Conservation (phyloP, 768 basidiomycete species). For the Cubamyces lactineus region DNA sequence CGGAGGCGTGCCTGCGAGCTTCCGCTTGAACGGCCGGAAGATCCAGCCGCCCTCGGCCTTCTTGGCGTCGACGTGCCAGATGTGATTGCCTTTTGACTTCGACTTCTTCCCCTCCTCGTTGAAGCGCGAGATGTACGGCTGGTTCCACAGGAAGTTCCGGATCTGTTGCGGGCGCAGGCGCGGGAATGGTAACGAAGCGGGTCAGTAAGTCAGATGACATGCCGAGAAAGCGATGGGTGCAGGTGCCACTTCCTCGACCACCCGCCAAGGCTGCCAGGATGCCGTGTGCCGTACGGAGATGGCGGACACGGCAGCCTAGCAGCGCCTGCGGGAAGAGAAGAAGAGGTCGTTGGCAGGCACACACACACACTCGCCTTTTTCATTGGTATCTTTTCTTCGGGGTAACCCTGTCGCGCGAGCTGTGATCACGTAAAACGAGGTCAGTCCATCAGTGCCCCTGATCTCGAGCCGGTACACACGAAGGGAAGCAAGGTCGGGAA, state of each 20-base stretch:
- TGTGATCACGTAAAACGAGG: conserved; percentile 35
- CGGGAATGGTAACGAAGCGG: conserved; percentile 11
- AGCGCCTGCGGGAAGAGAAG: conserved; percentile 8
- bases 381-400: conserved; percentile 94
- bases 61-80: conserved; percentile 98
- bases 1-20: conserved; percentile 83
- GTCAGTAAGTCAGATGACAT: conserved; percentile 15
- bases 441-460: conserved; percentile 12
- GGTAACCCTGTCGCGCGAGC: conserved; percentile 84
- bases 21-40: conserved; percentile 87
- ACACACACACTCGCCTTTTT: conserved; percentile 71
- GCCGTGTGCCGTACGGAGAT: too few relatives aligned
- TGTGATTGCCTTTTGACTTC: conserved; percentile 98
- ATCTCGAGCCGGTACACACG: conserved; percentile 6
- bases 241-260: too few relatives aligned
- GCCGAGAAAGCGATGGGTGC: not conserved
- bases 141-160: conserved; percentile 95
- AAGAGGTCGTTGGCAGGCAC: not conserved
- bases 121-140: conserved; percentile 92
- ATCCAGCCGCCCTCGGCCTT: conserved; percentile 81
- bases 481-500: not conserved
- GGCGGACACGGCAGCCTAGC: not conserved
- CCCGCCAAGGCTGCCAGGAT: too few relatives aligned
- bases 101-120: conserved; percentile 99
- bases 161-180: conserved; percentile 49